Base-by-base conservation (phyloP, 768 basidiomycete genomes). In the Leccinum obscurum region DNA sequence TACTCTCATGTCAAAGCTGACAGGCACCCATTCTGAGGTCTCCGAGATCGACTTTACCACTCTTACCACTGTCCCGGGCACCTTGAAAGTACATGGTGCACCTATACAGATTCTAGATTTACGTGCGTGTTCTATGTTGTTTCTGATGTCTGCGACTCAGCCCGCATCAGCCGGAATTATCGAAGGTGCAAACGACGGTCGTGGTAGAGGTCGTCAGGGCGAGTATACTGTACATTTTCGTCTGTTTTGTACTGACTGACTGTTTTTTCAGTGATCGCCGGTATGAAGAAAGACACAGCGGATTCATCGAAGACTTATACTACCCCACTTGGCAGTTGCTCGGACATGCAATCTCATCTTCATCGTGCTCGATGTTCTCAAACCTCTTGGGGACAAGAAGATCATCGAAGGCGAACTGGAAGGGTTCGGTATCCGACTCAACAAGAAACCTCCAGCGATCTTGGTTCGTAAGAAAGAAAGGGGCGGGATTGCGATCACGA, bases 311-410 rank as follows among this genome's bases (percentile, higher is more conserved):
- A 55, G 51, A 54, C 52, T 48, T 50, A 20, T 55, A 57, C 52
- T 54, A 57, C 52, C 35, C 28, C 34, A 30, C 30, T 52, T 48
- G 49, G 30, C 77, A 93, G 97, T 99, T 65, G 96, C 97, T 8
- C 87, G 97, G 61, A 98, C 97, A 44, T 98, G 97, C 75, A 93
- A 98, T 74, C 87, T 98, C 37, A 98, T 99, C 62, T 98, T 98
- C 76, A 98, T 99, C 73, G 92, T 98, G 30, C 85, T 99, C 53
- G 97, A 99, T 69, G 97, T 99, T 28, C 84, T 97, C 37, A 99
- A 98, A 77, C 97, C 97, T n/a, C 85, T 98, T 17, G 92, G 90
- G 26, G 96, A 98, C 79, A 94, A 97, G 70, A 89, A 83, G 59
- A 78, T 97, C 68, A 93, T 99, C 59, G 94, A 98, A 76, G 69